phyloP scores from a whole-genome alignment of 2,329 filamentous ascomycete species.

The Ophiocordyceps polyrhachis-furcata region DNA sequence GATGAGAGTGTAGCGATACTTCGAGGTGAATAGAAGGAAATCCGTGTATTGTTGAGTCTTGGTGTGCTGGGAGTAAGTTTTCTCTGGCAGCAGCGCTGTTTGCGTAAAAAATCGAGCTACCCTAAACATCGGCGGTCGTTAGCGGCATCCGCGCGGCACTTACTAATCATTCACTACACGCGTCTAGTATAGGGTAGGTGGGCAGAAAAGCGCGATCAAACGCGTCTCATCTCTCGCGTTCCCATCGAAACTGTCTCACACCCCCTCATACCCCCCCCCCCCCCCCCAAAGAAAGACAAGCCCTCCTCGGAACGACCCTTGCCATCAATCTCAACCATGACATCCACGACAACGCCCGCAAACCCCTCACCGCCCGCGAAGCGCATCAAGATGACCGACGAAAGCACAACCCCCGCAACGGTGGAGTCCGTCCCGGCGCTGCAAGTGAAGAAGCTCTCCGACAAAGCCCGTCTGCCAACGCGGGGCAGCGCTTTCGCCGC shows the following conservation, averaged over 20 bases:
- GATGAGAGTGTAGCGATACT: no score
- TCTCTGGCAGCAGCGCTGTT: no score
- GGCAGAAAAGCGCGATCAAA: not conserved
- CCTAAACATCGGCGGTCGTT: no score
- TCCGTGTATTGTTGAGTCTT: no score
- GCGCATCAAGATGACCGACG: conserved; percentile 46
- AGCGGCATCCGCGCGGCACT: no score
- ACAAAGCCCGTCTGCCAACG: conserved; percentile 64
- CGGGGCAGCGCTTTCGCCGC: conserved; percentile 79
- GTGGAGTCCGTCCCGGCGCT: conserved; percentile 38
- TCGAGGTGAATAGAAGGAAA: no score
- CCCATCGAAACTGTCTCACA: not conserved
- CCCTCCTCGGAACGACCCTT: no score
- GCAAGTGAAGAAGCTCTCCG: conserved; percentile 73
- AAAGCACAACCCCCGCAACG: conserved; percentile 9
- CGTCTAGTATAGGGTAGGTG: not conserved
- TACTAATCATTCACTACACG: no score
- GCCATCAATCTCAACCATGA: conserved; percentile 6
- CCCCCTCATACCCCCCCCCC: no score
- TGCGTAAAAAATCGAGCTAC: no score
- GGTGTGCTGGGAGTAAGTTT: no score
- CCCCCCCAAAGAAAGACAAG: no score
- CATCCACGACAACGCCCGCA: conserved; percentile 29
- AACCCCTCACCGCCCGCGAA: conserved; percentile 53
- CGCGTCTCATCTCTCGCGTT: not conserved